These are phyloP conservation scores for Gastrolobium villosum DNA, from an alignment of 306 rosid species.

Conservation along the genomic window DNA sequence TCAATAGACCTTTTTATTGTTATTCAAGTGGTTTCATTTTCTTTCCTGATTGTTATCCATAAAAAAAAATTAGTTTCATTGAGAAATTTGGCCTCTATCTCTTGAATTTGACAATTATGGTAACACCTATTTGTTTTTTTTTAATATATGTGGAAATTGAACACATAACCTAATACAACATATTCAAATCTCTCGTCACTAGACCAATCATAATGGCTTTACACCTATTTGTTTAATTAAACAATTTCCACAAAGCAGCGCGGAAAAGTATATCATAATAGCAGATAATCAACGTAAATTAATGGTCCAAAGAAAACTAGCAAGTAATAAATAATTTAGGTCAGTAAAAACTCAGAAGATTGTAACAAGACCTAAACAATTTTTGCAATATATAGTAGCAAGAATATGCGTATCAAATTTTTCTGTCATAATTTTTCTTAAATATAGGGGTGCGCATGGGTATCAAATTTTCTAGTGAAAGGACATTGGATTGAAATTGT, in stretches of 20 bases:
- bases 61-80: background rate
- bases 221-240: background rate
- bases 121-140: too few species aligned
- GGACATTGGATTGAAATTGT: constrained; percentile 46
- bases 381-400: background rate
- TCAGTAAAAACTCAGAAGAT: background rate
- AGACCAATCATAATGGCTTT: too few species aligned
- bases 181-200: too few species aligned
- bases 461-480: constrained; percentile 25
- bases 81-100: background rate
- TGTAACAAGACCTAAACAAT: constrained; percentile 1
- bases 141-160: too few species aligned
- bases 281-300: background rate
- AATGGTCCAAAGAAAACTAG: constrained; percentile 1
- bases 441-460: constrained; percentile 29
- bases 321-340: background rate
- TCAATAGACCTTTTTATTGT: background rate
- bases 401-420: constrained; percentile 25
- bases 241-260: background rate
- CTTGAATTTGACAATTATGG: background rate
- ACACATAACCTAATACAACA: too few species aligned
- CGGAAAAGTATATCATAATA: constrained; percentile 7
- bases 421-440: constrained; percentile 20
- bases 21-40: background rate
- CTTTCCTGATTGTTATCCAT: too few species aligned